phyloP scores from a whole-genome alignment of 192 early-diverging fungal species.

The Fimicolochytrium jonesii region DNA sequence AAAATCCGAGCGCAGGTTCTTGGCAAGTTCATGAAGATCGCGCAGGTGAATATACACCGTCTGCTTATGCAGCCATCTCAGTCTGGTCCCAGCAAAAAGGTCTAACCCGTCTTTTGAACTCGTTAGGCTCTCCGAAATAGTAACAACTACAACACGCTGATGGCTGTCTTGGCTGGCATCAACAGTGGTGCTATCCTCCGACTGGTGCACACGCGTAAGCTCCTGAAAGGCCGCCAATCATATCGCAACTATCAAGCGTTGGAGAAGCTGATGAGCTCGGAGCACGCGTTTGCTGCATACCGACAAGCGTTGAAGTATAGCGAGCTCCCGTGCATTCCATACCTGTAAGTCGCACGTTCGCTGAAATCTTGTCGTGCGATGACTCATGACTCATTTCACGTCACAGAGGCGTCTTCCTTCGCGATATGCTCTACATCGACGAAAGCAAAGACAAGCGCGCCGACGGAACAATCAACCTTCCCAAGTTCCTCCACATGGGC shows the following conservation, averaged over 20 bases:
- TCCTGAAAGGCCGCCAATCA: conserved; percentile 43
- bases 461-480: conserved; percentile 66
- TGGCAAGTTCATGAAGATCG: conserved; percentile 66
- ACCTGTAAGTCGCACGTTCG: conserved; percentile 48
- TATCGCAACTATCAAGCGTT: conserved; percentile 53
- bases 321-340: conserved; percentile 66
- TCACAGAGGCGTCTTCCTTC: conserved; percentile 60
- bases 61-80: not conserved
- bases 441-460: conserved; percentile 64
- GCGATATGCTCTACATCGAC: conserved; percentile 67
- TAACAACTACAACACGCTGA: conserved; percentile 74
- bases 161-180: conserved; percentile 70
- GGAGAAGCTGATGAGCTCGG: conserved; percentile 66
- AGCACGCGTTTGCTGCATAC: conserved; percentile 60
- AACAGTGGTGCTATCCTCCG: conserved; percentile 60
- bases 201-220: conserved; percentile 57
- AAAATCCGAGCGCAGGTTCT: conserved; percentile 60
- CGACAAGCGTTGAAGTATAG: conserved; percentile 54
- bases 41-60: conserved; percentile 40
- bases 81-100: not conserved
- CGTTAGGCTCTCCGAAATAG: conserved; percentile 51
- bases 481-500: conserved; percentile 68
- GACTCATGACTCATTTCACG: not conserved
- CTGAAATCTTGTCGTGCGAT: not conserved
- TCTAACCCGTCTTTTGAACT: not conserved